Percentiles rank a stretch among this genome's conserved stretches.
phyloP scores from a whole-genome alignment of 495 filamentous ascomycete genomes.

The Niebla homalea region DNA sequence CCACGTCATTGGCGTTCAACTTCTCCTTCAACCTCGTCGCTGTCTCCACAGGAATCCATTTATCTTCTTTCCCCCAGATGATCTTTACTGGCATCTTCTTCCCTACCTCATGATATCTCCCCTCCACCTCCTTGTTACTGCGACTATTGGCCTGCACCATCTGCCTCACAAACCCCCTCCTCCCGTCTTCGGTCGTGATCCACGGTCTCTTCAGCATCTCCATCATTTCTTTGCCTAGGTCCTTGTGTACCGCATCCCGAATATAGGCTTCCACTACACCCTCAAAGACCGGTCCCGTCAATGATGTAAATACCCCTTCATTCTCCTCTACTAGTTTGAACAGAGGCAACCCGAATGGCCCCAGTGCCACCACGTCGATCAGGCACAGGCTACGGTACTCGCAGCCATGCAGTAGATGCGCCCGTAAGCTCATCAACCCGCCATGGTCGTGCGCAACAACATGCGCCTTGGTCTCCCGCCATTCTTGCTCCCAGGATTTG shows the following conservation, averaged over 20 bases:
- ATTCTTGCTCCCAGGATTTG: slow-evolving; percentile 12
- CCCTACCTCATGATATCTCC: slow-evolving; percentile 1
- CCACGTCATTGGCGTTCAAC: slow-evolving; percentile 11
- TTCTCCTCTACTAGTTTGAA: slow-evolving; percentile 24
- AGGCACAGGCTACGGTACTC: slow-evolving; percentile 22
- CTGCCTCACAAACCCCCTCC: slow-evolving; percentile 18
- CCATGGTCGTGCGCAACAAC: slow-evolving; percentile 26
- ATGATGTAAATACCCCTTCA: slow-evolving; percentile 16
- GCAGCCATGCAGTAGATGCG: slow-evolving; percentile 18
- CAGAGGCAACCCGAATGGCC: slow-evolving; percentile 22
- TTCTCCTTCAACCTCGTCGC: slow-evolving; percentile 14
- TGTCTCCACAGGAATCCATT: slow-evolving; percentile 22
- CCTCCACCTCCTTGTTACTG: slow-evolving; percentile 4
- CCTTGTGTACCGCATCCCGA: slow-evolving; percentile 15
- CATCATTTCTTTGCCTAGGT: slow-evolving; percentile 15
- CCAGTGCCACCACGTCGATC: slow-evolving; percentile 24
- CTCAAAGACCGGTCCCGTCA: slow-evolving; percentile 20
- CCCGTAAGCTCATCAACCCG: slow-evolving; percentile 21
- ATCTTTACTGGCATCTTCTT: slow-evolving; percentile 18
- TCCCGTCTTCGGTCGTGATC: slow-evolving; percentile 14
- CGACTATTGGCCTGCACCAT: slow-evolving; percentile 13
- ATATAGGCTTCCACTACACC: slow-evolving; percentile 24
- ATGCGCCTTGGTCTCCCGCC: slow-evolving; percentile 16
- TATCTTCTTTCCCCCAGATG: slow-evolving; percentile 26
- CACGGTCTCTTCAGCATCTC: slow-evolving; percentile 20